Conservation (phyloP, 441 rosid genomes). For the Breynia disticha region DNA sequence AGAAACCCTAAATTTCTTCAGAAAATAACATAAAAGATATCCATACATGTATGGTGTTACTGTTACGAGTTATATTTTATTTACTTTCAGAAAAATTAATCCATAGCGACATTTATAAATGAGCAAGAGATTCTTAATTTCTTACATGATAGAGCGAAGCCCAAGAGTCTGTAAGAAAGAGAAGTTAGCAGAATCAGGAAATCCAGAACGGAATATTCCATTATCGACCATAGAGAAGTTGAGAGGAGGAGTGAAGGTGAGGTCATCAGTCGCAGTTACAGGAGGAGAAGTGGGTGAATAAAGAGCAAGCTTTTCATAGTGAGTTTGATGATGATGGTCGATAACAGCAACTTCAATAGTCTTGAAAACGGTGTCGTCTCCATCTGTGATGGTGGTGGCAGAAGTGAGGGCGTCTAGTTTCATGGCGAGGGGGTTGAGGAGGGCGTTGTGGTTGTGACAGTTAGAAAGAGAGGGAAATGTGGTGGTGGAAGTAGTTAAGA, state of each 20-base stretch:
- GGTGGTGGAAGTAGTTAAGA: background rate
- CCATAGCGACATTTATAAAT: no score
- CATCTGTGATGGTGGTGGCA: conserved; percentile 2
- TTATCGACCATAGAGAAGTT: conserved; percentile 87
- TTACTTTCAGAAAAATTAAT: no score
- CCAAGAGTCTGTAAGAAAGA: conserved; percentile 51
- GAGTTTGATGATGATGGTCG: conserved; percentile 28
- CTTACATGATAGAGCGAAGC: conserved; percentile 84
- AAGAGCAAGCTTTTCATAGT: background rate
- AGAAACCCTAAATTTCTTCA: background rate
- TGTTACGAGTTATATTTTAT: no score
- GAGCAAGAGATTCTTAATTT: no score
- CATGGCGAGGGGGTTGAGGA: conserved; percentile 20
- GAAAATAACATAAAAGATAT: background rate
- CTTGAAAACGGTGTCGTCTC: conserved; percentile 21
- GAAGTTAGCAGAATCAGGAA: conserved; percentile 63
- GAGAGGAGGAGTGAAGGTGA: conserved; percentile 47
- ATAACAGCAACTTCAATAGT: conserved; percentile 38
- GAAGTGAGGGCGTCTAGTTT: conserved; percentile 21
- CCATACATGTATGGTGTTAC: no score
- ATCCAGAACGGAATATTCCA: conserved; percentile 76
- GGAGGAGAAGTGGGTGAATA: conserved; percentile 6
- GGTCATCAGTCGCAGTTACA: conserved; percentile 33
- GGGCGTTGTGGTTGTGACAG: conserved; percentile 21
- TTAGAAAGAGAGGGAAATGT: conserved; percentile 9